Evolutionary conservation across 345 rosid genomes (phyloP), one percentile per base, ranked within the genome.

Genomic region (Eucalyptus globulus): DNA sequence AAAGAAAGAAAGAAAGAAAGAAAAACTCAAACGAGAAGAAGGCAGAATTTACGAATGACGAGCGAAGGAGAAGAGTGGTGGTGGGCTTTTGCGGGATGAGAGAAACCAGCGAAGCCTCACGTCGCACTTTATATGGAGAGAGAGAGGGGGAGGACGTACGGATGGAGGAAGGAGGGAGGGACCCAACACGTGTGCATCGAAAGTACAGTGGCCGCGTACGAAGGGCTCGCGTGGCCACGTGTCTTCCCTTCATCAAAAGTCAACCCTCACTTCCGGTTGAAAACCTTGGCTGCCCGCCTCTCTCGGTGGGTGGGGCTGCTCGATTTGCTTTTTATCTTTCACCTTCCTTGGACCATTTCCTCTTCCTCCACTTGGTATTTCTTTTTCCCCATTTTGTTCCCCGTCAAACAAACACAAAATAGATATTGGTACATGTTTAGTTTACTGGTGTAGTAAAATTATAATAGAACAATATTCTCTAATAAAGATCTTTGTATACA

Each of bases 201-300:
- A 92, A 67, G 92, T 90, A 89, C 93, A n/a, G 24, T 54, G 88
- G 47, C 92, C 92, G 91, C 89, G 69, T 67, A 22, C 43, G 58
- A 87, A 37, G 47, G 34, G 69, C 69, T 86, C 56, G 92, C 91
- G 90, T 90, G 83, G 92, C 89, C 86, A 50, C 47, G 83, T 88
- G n/a, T 49, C 43, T 53, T 21, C 24, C 47, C 47, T 21, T 0
- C 15, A 76, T 76, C 47, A 11, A 40, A 76, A 76, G 85, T 76
- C 85, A 76, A 76, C 85, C 54, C 47, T 21, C 22, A 69, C 54
- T 87, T 87, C 31, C 49, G 9, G 44, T 69, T 87, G 86, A 49
- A 65, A 47, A 12, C 87, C 85, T 76, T 76, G 85, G 85, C 85
- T 76, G 85, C 47, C 85, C 85, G 85, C 85, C 85, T 22, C 81